Base-by-base conservation (phyloP, 306 rosid genomes). In the Pterocarpus macrocarpus region DNA sequence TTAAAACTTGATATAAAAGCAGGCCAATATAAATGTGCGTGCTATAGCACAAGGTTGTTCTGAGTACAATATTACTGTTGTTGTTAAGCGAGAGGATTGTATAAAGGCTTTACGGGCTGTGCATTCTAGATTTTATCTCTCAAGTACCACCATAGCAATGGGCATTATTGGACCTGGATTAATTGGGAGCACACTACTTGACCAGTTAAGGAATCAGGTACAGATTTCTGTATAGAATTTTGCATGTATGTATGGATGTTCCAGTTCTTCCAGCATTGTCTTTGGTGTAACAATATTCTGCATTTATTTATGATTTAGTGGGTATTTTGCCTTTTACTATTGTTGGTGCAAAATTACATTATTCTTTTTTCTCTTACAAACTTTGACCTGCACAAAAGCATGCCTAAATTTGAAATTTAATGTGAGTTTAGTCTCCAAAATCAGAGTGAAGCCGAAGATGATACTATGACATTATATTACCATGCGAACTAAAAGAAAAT, bases 41-140 rank as follows among this genome's bases (percentile, higher is more conserved):
- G 99, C 99, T 71, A 95, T 95, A 76, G 99, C 99, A 59, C 99
- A 95, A 89, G 99, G 99, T 85, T 95, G 99, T 82, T 86, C 93
- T 5, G 99, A 95, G 91, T 93, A 93, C 88, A 95, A 95, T 82
- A 89, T 95, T 5, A 95, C 99, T 13, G 97, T 93, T 35, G 98
- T 95, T 36, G 14, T 95, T 57, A 95, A 90, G 91, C 87, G 97
- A 69, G 99, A 93, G 84, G 98, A 95, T 81, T 93, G 98, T 82
- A 88, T 95, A 82, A 93, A 91, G 83, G 99, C 98, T 84, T 82
- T 95, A 84, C 86, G 91, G 79, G 99, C 99, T 47, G 99, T 95
- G 64, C 99, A 95, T 86, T 93, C 99, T 35, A 88, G 99, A 87
- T 95, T 95, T 85, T 95, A 95, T 87, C 92, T 77, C 71, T 95